Evolutionary conservation across 805 yeast genomes (phyloP).

Genomic region (Alloascoidea africana): DNA sequence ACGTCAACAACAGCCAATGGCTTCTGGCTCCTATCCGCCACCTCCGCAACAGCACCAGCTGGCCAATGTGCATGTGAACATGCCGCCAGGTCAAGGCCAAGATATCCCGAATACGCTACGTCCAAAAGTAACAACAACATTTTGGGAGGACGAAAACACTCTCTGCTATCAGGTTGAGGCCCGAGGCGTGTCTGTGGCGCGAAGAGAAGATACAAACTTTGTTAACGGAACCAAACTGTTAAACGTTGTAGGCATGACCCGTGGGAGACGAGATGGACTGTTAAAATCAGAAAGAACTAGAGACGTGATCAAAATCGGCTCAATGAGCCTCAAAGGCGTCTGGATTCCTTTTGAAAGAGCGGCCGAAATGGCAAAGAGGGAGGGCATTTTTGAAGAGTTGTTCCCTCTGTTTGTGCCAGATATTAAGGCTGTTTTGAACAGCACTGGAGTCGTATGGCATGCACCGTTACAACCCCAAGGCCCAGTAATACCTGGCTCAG

Average conservation of each 20-base stretch:
- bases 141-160: conserved; percentile 85
- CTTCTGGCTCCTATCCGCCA: too few species aligned
- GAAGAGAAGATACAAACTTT: conserved; percentile 81
- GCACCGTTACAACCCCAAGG: background rate
- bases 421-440: conserved; percentile 29
- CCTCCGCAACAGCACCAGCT: too few species aligned
- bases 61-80: too few species aligned
- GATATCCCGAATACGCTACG: too few species aligned
- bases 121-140: conserved; percentile 59
- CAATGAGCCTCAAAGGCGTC: conserved; percentile 81
- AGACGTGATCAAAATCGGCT: conserved; percentile 74
- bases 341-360: conserved; percentile 88
- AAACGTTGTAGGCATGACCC: conserved; percentile 75
- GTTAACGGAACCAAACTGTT: conserved; percentile 75
- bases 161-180: conserved; percentile 77
- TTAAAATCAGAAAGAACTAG: conserved; percentile 63
- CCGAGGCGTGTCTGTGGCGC: conserved; percentile 61
- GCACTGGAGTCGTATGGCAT: conserved; percentile 7
- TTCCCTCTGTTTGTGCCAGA: conserved; percentile 66
- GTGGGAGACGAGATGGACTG: conserved; percentile 83
- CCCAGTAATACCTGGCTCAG: background rate
- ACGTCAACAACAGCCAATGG: too few species aligned
- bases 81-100: too few species aligned
- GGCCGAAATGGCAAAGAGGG: conserved; percentile 63
- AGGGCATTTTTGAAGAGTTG: conserved; percentile 53